A percentile compares a stretch with the other conserved stretches of the same genome.
Conservation (phyloP, 306 rosid species). For the Arachis hypogaea region DNA sequence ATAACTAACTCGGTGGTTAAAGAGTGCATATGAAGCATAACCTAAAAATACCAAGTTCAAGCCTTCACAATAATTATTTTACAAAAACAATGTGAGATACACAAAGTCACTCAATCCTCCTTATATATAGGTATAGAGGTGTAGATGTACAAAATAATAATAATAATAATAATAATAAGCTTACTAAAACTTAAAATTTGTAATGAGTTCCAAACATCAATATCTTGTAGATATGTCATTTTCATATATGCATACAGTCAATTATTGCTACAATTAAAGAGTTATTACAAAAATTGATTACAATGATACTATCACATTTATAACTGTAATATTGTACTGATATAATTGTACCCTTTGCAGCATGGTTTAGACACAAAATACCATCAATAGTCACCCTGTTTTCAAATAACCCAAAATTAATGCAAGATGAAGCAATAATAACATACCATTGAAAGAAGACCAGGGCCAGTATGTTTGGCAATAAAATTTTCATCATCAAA, state of each 20-base stretch:
- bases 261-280: slow-evolving; percentile 23
- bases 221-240: background rate
- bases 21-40: too few relatives aligned
- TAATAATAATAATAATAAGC: too few relatives aligned
- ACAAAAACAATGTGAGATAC: too few relatives aligned
- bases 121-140: too few relatives aligned
- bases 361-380: slow-evolving; percentile 8
- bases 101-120: too few relatives aligned
- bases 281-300: slow-evolving; percentile 22
- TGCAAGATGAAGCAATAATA: slow-evolving; percentile 22
- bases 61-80: too few relatives aligned
- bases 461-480: slow-evolving; percentile 99
- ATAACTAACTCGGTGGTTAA: too few relatives aligned
- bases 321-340: background rate
- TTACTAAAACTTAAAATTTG: background rate
- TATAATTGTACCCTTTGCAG: background rate
- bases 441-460: slow-evolving; percentile 88
- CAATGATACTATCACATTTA: background rate
- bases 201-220: slow-evolving; percentile 12
- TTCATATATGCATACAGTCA: background rate
- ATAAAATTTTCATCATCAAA: slow-evolving; percentile 89
- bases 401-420: slow-evolving; percentile 16
- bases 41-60: too few relatives aligned
- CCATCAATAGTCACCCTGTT: slow-evolving; percentile 8
- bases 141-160: too few relatives aligned